phyloP scores from a whole-genome alignment of 2,329 filamentous ascomycete species.

The Drechmeria coniospora region DNA sequence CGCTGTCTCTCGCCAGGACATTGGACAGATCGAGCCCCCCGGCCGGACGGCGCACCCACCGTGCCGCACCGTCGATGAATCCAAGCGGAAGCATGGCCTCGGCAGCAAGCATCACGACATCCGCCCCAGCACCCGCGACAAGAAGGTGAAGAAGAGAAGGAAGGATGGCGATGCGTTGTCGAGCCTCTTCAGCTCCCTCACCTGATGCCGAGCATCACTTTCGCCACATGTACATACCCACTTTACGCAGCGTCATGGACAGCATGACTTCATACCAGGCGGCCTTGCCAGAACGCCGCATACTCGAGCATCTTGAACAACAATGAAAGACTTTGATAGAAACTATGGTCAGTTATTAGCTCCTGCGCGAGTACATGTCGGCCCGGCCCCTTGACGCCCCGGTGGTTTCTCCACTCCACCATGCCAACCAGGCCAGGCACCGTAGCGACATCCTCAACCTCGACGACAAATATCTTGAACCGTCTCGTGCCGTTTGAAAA shows the following conservation, averaged over 20 bases:
- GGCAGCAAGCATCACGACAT: slow-evolving; percentile 3
- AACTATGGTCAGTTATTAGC: too few species aligned
- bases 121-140: slow-evolving; percentile 11
- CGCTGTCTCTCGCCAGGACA: slow-evolving; percentile 12
- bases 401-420: too few species aligned
- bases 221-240: too few species aligned
- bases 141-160: slow-evolving; percentile 41
- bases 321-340: too few species aligned
- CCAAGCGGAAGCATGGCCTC: slow-evolving; percentile 1
- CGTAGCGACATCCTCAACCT: slow-evolving; percentile 1
- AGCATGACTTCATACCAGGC: too few species aligned
- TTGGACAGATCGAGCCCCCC: slow-evolving; percentile 1
- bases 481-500: too few species aligned
- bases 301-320: too few species aligned
- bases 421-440: slow-evolving; percentile 2
- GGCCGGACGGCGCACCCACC: not conserved
- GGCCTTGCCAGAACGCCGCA: too few species aligned
- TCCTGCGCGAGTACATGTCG: too few species aligned
- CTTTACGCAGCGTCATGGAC: too few species aligned
- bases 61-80: not conserved
- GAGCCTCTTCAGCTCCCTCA: slow-evolving; percentile 50
- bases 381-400: too few species aligned
- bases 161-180: slow-evolving; percentile 53
- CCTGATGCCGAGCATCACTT: not conserved
- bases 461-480: too few species aligned